Conservation (phyloP, 257 asterid species). For the Capsicum baccatum region DNA sequence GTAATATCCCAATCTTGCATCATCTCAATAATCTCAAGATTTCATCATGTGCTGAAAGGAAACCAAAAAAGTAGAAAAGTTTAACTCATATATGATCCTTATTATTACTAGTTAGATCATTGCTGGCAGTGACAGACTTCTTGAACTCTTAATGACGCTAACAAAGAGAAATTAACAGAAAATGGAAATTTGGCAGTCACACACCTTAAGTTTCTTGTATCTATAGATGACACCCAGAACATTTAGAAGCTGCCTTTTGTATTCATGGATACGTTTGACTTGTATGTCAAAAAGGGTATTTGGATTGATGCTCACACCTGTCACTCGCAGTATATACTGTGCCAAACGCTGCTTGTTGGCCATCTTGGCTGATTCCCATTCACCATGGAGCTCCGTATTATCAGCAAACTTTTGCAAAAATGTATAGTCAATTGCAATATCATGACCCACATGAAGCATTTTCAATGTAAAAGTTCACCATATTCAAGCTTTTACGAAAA, state of each 20-base stretch:
- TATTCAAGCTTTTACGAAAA: conserved; percentile 5
- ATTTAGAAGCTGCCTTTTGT: conserved; percentile 96
- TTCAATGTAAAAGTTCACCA: background rate
- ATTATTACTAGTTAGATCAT: background rate
- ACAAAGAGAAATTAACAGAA: conserved; percentile 23
- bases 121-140: background rate
- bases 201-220: conserved; percentile 97
- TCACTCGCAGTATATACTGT: conserved; percentile 67
- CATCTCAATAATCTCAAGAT: conserved; percentile 11
- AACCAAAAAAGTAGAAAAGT: conserved; percentile 17
- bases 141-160: conserved; percentile 2
- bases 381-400: conserved; percentile 68
- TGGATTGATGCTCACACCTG: conserved; percentile 86
- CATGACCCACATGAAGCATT: conserved; percentile 25
- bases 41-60: conserved; percentile 14
- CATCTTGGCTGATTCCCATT: conserved; percentile 95
- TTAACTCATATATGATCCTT: background rate
- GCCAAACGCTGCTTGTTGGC: conserved; percentile 93
- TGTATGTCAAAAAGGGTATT: conserved; percentile 93
- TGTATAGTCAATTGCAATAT: conserved; percentile 23
- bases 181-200: conserved; percentile 39
- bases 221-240: conserved; percentile 86
- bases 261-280: conserved; percentile 98
- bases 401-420: conserved; percentile 71
- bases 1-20: conserved; percentile 18